A percentile compares a stretch with the other conserved stretches of the same genome.
Evolutionary conservation across 1,284 basidiomycete genomes (phyloP).

Genomic region (Pseudomicrostroma phylloplanum): DNA sequence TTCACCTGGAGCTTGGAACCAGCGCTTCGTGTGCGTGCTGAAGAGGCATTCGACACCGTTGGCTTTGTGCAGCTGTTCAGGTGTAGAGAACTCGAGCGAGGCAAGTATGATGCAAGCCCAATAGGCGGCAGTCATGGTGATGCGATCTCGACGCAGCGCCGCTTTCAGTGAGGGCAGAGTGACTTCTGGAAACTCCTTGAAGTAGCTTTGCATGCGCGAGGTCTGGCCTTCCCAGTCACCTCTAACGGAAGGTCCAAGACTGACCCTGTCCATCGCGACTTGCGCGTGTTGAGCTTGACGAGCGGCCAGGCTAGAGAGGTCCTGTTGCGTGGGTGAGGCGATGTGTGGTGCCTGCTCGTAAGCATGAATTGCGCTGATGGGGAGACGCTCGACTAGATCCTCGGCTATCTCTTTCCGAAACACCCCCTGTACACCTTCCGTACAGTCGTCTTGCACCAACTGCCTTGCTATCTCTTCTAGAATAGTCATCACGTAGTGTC

Average conservation of each 20-base stretch:
- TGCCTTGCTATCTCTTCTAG: conserved; percentile 12
- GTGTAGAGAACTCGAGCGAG: background rate
- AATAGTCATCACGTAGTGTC: conserved; percentile 12
- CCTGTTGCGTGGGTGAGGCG: background rate
- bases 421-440: conserved; percentile 11
- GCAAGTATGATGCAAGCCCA: background rate
- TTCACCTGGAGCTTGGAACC: background rate
- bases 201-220: background rate
- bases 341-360: conserved; percentile 13
- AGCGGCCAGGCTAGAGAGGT: background rate
- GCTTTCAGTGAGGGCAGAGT: background rate
- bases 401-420: conserved; percentile 16
- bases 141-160: background rate
- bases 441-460: conserved; percentile 13
- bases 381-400: conserved; percentile 14
- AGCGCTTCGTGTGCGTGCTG: background rate
- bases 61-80: background rate
- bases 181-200: too few species aligned
- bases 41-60: background rate
- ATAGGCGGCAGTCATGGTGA: background rate
- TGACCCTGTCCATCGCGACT: background rate
- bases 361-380: conserved; percentile 19
- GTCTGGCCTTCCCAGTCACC: background rate
- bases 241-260: background rate
- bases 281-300: background rate